Conservation (phyloP, 2,329 filamentous ascomycete genomes). For the Dactylellina cionopaga region DNA sequence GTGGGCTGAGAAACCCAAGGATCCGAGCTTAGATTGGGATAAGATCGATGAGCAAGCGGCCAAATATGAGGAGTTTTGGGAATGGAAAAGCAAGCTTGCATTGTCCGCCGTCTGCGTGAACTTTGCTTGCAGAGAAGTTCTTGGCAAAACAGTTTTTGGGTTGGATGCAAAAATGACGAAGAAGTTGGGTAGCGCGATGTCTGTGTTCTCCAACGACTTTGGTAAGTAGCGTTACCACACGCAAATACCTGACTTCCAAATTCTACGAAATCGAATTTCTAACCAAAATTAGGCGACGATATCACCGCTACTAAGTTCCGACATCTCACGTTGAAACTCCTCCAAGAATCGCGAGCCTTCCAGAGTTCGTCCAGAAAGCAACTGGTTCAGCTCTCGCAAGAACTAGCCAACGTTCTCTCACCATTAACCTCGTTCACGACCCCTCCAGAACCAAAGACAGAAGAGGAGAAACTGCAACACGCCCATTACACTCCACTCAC, state of each 20-base stretch:
- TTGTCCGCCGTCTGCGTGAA: constrained; percentile 26
- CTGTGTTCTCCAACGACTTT: constrained; percentile 45
- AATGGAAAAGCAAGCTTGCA: constrained; percentile 50
- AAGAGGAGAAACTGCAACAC: constrained; percentile 46
- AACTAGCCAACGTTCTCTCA: constrained; percentile 38
- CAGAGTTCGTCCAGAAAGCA: constrained; percentile 33
- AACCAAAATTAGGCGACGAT: constrained; percentile 28
- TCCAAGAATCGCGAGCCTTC: constrained; percentile 42
- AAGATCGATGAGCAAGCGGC: constrained; percentile 25
- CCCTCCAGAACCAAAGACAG: constrained; percentile 23
- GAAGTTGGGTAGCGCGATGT: constrained; percentile 37
- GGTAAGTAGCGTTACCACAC: constrained; percentile 24
- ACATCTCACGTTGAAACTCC: constrained; percentile 39
- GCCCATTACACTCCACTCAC: constrained; percentile 38
- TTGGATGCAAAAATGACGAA: constrained; percentile 40
- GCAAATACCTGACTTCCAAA: not conserved
- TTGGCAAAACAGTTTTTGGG: constrained; percentile 44
- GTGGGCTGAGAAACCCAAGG: constrained; percentile 51
- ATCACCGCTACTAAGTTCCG: constrained; percentile 48
- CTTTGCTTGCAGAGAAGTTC: constrained; percentile 48
- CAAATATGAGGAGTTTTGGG: constrained; percentile 50
- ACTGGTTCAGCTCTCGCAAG: constrained; percentile 37
- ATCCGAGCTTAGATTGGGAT: constrained; percentile 34
- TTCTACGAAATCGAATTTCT: not conserved
- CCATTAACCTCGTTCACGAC: constrained; percentile 28